These are phyloP conservation scores for Arthrobotrys sphaeroides DNA, from an alignment of 2,329 filamentous ascomycete genomes.

Conservation along the genomic window DNA sequence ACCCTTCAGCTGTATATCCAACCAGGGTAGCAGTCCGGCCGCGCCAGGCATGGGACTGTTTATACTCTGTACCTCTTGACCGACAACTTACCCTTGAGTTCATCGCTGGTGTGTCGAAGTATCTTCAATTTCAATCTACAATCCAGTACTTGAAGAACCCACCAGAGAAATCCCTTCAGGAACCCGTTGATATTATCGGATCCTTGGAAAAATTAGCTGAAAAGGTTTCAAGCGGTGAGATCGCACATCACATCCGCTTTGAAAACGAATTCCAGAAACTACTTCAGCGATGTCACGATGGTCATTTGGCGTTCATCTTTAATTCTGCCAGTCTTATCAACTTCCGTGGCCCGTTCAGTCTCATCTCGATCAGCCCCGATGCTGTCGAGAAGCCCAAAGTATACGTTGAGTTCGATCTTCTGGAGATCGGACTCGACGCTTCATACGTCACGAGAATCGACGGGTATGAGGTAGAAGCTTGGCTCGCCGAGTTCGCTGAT, in stretches of 20 bases:
- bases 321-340: slow-evolving; percentile 1
- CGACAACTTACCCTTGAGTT: slow-evolving; percentile 33
- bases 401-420: slow-evolving; percentile 27
- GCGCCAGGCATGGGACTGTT: slow-evolving; percentile 49
- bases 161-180: slow-evolving; percentile 34
- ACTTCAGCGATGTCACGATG: slow-evolving; percentile 44
- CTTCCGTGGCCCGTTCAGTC: slow-evolving; percentile 32
- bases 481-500: slow-evolving; percentile 33
- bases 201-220: slow-evolving; percentile 28
- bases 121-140: slow-evolving; percentile 46
- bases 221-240: slow-evolving; percentile 16
- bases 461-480: slow-evolving; percentile 36
- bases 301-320: slow-evolving; percentile 32
- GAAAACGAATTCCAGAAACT: slow-evolving; percentile 31
- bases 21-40: slow-evolving; percentile 30
- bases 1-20: slow-evolving; percentile 2
- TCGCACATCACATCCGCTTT: slow-evolving; percentile 40
- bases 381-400: slow-evolving; percentile 35
- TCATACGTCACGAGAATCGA: slow-evolving; percentile 37
- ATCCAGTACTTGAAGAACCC: slow-evolving; percentile 39
- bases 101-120: slow-evolving; percentile 35
- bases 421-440: slow-evolving; percentile 1
- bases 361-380: slow-evolving; percentile 42
- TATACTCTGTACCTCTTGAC: slow-evolving; percentile 40
- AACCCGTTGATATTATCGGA: slow-evolving; percentile 40